These are phyloP conservation scores for Rhytidiadelphus loreus DNA, from an alignment of 225 moss, liverwort and hornwort species.

Conservation along the genomic window DNA sequence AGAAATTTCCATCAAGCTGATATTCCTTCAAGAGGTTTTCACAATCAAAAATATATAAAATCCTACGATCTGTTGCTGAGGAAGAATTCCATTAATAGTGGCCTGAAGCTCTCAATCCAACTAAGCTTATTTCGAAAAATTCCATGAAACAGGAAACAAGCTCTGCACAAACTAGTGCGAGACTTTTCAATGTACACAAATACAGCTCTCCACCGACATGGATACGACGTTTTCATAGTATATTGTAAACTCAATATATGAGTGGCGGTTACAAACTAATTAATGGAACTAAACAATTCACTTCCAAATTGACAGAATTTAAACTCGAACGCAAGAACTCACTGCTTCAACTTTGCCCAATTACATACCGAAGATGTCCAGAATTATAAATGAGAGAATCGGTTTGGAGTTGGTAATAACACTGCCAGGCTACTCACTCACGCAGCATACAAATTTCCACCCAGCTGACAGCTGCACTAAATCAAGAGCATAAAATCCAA, in stretches of 20 bases:
- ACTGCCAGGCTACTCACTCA: not conserved
- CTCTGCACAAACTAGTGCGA: not conserved
- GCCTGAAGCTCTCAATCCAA: too few species aligned
- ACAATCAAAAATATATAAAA: too few species aligned
- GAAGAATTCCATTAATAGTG: too few species aligned
- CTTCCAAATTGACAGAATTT: not conserved
- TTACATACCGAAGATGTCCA: not conserved
- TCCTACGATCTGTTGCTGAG: too few species aligned
- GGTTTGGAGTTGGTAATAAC: not conserved
- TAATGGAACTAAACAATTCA: rapidly evolving
- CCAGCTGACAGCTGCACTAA: not conserved
- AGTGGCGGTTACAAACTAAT: not conserved
- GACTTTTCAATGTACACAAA: not conserved
- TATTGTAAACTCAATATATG: too few species aligned
- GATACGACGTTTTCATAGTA: too few species aligned
- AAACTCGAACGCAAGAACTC: not conserved
- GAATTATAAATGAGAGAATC: not conserved
- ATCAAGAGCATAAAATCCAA: not conserved
- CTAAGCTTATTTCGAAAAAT: too few species aligned
- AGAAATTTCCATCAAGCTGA: too few species aligned
- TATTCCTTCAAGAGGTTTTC: too few species aligned
- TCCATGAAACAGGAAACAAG: not conserved
- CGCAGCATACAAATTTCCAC: too few species aligned
- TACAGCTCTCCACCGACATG: not conserved
- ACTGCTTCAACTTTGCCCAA: too few species aligned